These are phyloP conservation scores for Amanita brunnescens DNA, from an alignment of 768 basidiomycete species.

Conservation along the genomic window DNA sequence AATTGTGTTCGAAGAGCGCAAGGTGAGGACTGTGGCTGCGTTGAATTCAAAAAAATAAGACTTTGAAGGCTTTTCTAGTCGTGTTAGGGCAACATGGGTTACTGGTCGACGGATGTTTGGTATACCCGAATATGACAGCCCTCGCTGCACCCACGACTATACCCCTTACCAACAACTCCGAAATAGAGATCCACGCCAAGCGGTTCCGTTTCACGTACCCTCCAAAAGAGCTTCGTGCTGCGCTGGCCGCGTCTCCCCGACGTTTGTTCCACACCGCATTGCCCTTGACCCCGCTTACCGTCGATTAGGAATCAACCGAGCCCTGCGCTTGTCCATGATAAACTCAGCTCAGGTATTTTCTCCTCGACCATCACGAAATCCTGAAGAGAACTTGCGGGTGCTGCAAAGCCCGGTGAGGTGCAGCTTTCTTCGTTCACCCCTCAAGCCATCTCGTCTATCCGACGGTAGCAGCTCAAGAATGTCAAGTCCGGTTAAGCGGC, in stretches of 20 bases:
- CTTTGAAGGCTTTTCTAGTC: slow-evolving; percentile 52
- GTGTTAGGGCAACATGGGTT: slow-evolving; percentile 53
- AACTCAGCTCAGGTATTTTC: slow-evolving; percentile 66
- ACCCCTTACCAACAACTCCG: slow-evolving; percentile 57
- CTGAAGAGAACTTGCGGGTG: slow-evolving; percentile 53
- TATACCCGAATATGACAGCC: slow-evolving; percentile 36
- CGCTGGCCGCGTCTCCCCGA: slow-evolving; percentile 41
- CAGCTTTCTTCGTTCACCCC: slow-evolving; percentile 24
- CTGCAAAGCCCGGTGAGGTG: slow-evolving; percentile 50
- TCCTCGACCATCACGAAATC: slow-evolving; percentile 50
- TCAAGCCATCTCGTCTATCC: slow-evolving; percentile 18
- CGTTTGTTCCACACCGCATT: slow-evolving; percentile 23
- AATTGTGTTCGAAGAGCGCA: slow-evolving; percentile 57
- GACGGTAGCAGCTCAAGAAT: slow-evolving; percentile 9
- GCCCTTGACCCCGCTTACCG: background rate
- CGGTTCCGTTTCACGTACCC: slow-evolving; percentile 69
- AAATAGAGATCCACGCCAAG: slow-evolving; percentile 61
- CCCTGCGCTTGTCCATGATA: slow-evolving; percentile 68
- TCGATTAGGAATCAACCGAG: slow-evolving; percentile 23
- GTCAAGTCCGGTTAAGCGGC: slow-evolving; percentile 1
- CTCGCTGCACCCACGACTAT: slow-evolving; percentile 37
- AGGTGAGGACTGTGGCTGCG: slow-evolving; percentile 27
- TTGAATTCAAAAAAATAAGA: background rate
- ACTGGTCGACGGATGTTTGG: slow-evolving; percentile 52
- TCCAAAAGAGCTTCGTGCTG: slow-evolving; percentile 57